Evolutionary conservation across 148 eudicot species (phyloP).

Genomic region (Persicaria tinctoria): DNA sequence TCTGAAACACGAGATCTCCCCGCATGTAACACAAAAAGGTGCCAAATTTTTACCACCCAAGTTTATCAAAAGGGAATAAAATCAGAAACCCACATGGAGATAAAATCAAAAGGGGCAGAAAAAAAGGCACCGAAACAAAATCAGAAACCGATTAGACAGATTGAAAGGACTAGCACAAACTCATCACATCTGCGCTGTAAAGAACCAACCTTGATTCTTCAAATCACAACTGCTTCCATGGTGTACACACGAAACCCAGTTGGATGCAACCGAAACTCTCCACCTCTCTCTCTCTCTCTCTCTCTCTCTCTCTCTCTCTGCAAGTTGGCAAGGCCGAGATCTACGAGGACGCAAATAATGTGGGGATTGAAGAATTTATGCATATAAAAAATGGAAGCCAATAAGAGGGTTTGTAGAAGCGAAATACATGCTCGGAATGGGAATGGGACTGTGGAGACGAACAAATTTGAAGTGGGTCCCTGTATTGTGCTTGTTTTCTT

Average conservation of each 20-base stretch:
- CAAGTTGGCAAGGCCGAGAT: conserved; percentile 3
- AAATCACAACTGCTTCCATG: neutral
- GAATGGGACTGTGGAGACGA: neutral
- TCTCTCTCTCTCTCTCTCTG: neutral
- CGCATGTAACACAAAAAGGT: neutral
- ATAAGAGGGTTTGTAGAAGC: conserved; percentile 1
- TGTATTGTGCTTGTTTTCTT: conserved; percentile 1
- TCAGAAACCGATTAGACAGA: neutral
- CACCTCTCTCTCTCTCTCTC: neutral
- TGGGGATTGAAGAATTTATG: neutral
- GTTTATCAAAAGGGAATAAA: conserved; percentile 1
- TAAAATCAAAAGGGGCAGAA: neutral
- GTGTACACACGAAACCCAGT: neutral
- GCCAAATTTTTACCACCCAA: neutral
- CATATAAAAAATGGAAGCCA: neutral
- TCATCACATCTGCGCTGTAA: conserved; percentile 5
- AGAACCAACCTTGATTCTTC: neutral
- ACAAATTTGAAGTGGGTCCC: conserved; percentile 6
- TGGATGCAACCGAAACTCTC: neutral
- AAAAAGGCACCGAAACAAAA: neutral
- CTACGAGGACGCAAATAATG: neutral
- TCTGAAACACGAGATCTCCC: neutral
- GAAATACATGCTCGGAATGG: neutral
- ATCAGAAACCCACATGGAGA: neutral
- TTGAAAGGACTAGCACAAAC: neutral